phyloP scores from a whole-genome alignment of 192 early-diverging fungal species.

The Coemansia sp. region DNA sequence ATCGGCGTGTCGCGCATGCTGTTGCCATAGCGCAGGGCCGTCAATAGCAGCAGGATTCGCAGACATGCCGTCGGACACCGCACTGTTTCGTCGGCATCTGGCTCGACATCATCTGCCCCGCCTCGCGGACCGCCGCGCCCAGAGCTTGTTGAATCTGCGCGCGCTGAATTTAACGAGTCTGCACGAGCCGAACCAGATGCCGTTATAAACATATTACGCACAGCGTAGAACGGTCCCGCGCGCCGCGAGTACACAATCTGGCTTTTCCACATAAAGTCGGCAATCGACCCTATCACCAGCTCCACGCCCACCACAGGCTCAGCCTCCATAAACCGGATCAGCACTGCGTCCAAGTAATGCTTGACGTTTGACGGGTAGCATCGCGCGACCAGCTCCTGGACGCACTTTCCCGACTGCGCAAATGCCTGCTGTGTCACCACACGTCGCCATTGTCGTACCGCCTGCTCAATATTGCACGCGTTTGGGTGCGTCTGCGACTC shows the following conservation, averaged over 20 bases:
- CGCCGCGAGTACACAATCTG: slow-evolving; percentile 28
- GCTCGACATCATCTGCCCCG: background rate
- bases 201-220: slow-evolving; percentile 34
- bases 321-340: slow-evolving; percentile 40
- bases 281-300: slow-evolving; percentile 41
- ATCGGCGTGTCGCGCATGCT: slow-evolving; percentile 40
- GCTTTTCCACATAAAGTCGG: slow-evolving; percentile 35
- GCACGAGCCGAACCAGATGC: background rate
- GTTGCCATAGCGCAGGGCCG: slow-evolving; percentile 33
- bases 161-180: background rate
- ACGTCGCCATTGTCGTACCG: slow-evolving; percentile 33
- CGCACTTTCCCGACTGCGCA: slow-evolving; percentile 14
- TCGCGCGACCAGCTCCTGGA: slow-evolving; percentile 25
- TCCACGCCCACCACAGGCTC: slow-evolving; percentile 39
- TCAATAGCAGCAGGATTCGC: slow-evolving; percentile 31
- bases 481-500: slow-evolving; percentile 18
- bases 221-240: slow-evolving; percentile 30
- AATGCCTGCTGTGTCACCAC: slow-evolving; percentile 18
- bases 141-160: background rate
- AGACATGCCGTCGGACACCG: slow-evolving; percentile 21
- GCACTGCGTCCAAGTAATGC: slow-evolving; percentile 35
- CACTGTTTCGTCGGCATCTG: slow-evolving; percentile 4
- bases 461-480: slow-evolving; percentile 17
- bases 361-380: slow-evolving; percentile 35
- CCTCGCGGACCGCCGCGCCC: background rate